These are phyloP conservation scores for Sporothrix humicola DNA, from an alignment of 2,329 filamentous ascomycete species.

Conservation along the genomic window DNA sequence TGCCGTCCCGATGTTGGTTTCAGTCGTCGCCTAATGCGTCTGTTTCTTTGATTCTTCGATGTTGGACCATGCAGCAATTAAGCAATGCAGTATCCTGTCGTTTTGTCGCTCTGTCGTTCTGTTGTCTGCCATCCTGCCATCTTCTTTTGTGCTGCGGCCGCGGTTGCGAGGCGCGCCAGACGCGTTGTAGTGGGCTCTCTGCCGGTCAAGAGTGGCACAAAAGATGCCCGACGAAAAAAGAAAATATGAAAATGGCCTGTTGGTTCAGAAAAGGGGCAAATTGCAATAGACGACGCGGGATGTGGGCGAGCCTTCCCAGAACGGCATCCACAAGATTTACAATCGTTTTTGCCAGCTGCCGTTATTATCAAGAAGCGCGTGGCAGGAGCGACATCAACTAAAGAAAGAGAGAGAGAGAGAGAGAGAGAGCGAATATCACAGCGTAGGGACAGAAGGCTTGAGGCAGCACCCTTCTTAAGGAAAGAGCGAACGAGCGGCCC, in stretches of 20 bases:
- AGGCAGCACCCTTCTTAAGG: neutral
- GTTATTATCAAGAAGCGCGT: neutral
- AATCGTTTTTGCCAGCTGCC: conserved; percentile 2
- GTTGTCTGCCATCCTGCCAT: no score
- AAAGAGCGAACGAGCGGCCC: conserved; percentile 17
- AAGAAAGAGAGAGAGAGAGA: neutral
- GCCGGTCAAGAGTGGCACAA: neutral
- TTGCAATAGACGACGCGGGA: neutral
- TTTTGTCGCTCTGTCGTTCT: no score
- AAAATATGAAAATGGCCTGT: neutral
- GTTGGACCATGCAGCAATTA: neutral
- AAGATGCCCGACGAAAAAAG: neutral
- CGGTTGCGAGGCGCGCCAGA: conserved; percentile 17
- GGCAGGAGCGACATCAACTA: neutral
- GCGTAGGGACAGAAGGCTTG: no score
- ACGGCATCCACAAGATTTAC: neutral
- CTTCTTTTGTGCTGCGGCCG: neutral
- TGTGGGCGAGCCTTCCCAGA: neutral
- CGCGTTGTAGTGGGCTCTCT: conserved; percentile 6
- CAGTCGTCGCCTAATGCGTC: neutral
- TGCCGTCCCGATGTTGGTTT: neutral
- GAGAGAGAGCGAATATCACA: no score
- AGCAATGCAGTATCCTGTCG: neutral
- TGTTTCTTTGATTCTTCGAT: neutral
- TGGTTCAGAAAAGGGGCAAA: neutral